These are phyloP conservation scores for Marchantia paleacea DNA, from an alignment of 225 moss, liverwort and hornwort species.

Conservation along the genomic window DNA sequence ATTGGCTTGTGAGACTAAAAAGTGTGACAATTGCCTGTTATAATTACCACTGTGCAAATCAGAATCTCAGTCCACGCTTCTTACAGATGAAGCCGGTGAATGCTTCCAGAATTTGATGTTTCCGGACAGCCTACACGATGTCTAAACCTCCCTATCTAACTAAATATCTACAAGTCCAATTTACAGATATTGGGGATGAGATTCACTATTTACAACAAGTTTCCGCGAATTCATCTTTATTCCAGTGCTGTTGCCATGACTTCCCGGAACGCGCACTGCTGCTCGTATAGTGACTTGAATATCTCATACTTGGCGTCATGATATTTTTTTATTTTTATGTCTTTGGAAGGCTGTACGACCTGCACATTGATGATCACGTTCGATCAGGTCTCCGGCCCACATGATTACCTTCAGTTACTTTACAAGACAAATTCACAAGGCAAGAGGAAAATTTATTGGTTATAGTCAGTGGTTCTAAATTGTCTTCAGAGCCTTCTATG, in stretches of 20 bases:
- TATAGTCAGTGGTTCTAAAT: too few species aligned
- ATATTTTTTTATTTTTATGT: slow-evolving; percentile 71
- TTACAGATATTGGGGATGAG: not conserved
- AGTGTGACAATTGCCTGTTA: too few species aligned
- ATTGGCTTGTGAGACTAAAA: not conserved
- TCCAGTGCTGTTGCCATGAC: slow-evolving; percentile 56
- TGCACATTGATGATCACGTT: slow-evolving; percentile 18
- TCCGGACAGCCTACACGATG: not conserved
- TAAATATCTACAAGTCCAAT: not conserved
- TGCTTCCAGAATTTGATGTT: not conserved
- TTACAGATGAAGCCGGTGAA: not conserved
- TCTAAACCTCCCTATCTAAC: not conserved
- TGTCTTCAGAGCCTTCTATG: too few species aligned
- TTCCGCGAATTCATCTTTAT: slow-evolving; percentile 1
- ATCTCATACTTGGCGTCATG: slow-evolving; percentile 93
- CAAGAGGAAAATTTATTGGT: too few species aligned
- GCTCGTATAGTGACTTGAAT: slow-evolving; percentile 71
- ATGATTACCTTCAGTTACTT: too few species aligned
- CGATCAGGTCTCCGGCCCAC: not conserved
- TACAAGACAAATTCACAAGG: too few species aligned
- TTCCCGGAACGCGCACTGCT: slow-evolving; percentile 61
- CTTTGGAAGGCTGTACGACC: slow-evolving; percentile 76
- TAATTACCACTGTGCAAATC: not conserved
- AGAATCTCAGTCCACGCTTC: not conserved
- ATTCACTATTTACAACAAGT: slow-evolving; percentile 9